Evolutionary conservation across 108 stramenopile species (phyloP).

Genomic region (Cylindrotheca fusiformis): DNA sequence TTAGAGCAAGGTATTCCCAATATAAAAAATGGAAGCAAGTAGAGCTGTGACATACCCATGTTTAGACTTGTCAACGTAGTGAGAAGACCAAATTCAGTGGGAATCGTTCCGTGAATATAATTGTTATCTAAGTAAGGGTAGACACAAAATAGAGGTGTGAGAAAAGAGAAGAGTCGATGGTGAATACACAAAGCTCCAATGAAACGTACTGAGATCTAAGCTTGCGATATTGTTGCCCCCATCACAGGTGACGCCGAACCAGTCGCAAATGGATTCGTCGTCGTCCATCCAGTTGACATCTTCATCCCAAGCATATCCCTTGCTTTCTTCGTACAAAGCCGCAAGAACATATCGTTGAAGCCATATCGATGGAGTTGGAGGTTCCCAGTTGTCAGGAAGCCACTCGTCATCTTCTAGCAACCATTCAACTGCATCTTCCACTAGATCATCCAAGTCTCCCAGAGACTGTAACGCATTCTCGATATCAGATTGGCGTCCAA

Average conservation of each 20-base stretch:
- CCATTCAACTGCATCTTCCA: neutral
- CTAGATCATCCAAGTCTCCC: neutral
- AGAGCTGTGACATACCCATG: neutral
- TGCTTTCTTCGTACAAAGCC: neutral
- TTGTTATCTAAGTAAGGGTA: conserved; percentile 43
- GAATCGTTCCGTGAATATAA: conserved; percentile 55
- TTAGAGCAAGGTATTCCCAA: too few species aligned
- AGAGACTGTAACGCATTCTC: neutral
- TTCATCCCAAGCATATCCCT: neutral
- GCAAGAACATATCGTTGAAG: neutral
- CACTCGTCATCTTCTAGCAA: neutral
- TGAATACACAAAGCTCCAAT: neutral
- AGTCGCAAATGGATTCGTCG: neutral
- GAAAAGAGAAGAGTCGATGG: neutral
- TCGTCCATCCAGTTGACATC: neutral
- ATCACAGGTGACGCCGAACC: neutral
- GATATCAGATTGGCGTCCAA: neutral
- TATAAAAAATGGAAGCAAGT: too few species aligned
- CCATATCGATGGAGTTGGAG: neutral
- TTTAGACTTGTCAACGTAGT: neutral
- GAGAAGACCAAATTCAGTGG: conserved; percentile 27
- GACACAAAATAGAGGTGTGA: too few species aligned
- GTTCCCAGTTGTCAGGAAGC: neutral
- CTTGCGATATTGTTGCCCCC: neutral
- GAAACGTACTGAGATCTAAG: neutral